Base-by-base conservation (phyloP, 2,329 filamentous ascomycete species). In the Fusarium torreyae region DNA sequence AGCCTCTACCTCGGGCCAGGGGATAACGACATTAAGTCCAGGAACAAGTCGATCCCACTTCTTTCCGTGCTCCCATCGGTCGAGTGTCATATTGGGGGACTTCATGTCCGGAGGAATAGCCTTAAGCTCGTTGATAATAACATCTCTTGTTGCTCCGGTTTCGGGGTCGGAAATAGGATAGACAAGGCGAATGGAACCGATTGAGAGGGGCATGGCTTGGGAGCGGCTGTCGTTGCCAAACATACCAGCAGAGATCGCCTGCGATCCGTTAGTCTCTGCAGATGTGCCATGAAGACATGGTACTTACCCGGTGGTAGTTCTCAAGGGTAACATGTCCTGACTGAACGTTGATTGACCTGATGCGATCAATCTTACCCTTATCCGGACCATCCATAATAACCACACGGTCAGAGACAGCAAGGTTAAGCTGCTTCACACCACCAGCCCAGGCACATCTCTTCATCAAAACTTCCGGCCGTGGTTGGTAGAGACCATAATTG, bases 311-410 rank as follows among this genome's bases (percentile, higher is more conserved):
- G 75, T 91, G 89, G 63, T 90, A 72, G 24, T 85, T 87, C 66
- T 88, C 84, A 43, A 94, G 81, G n/a, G 81, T 84, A 45, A 93
- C 82, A 66, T 86, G 85, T 64, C 88, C 90, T 45, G 80, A 82
- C 13, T 85, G 79, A 6, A 76, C 66, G 69, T 88, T 81, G 45
- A 97, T 82, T 2, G 82, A 78, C 63, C 78, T 79, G 44, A 98
- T 88, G n/a, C 83, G 82, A 51, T 93, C 92, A 80, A 99, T 96
- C 82, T 91, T 93, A 74, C 94, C 94, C 82, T 90, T 92, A 75
- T 96, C 92, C 36, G 86, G 87, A 10, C 95, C 94, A 64, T 91
- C 88, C 55, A 94, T 81, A 61, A 98, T 82, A 54, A 95, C 92
- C 33, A 98, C 94, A 63, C 96, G 88, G 80, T 98, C 96, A 8